Evolutionary conservation across 257 asterid genomes (phyloP).

Genomic region (Nicotiana obtusifolia): DNA sequence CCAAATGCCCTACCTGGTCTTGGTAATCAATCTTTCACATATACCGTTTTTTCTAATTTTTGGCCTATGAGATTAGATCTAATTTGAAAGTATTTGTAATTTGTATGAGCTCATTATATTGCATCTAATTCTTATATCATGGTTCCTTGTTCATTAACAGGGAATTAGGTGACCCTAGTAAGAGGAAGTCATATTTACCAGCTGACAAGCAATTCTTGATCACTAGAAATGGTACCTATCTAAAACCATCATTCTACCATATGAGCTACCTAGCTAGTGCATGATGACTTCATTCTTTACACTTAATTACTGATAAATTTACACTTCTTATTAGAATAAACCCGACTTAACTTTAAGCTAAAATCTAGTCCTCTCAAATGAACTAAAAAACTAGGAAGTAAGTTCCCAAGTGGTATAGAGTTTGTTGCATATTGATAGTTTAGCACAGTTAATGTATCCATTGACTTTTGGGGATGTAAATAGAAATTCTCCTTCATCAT

Average conservation of each 20-base stretch:
- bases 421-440: not conserved
- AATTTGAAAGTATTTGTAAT: not conserved
- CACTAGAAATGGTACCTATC: constrained; percentile 76
- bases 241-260: not conserved
- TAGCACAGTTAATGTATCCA: not conserved
- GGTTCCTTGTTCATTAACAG: constrained; percentile 30
- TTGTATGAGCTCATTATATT: not conserved
- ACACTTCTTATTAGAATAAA: not conserved
- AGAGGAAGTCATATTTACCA: constrained; percentile 92
- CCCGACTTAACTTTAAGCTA: not conserved
- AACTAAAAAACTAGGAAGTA: not conserved
- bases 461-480: not conserved
- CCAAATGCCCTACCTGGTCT: constrained; percentile 99
- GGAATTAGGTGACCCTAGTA: constrained; percentile 98
- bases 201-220: constrained; percentile 83
- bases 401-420: not conserved
- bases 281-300: not conserved
- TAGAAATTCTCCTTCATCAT: not conserved
- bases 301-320: not conserved
- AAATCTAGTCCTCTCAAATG: not conserved
- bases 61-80: not conserved
- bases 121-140: not conserved
- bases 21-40: constrained; percentile 38
- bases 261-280: not conserved
- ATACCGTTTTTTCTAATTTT: not conserved